phyloP scores from a whole-genome alignment of 1,284 basidiomycete species.

The Kwoniella shivajii region DNA sequence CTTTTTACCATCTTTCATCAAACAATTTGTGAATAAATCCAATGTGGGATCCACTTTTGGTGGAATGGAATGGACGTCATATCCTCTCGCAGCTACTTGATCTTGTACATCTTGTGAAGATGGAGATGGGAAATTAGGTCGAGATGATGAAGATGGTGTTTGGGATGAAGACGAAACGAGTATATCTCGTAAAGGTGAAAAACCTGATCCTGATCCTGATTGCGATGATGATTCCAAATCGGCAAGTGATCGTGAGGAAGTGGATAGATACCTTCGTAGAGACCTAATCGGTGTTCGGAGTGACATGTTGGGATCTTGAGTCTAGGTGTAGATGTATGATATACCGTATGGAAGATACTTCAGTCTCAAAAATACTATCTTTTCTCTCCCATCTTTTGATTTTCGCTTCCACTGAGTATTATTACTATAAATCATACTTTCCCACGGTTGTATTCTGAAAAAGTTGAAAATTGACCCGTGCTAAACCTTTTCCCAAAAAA shows the following conservation, averaged over 20 bases:
- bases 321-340: conserved; percentile 1
- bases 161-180: conserved; percentile 8
- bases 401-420: too few species aligned
- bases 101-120: conserved; percentile 5
- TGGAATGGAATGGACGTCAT: conserved; percentile 58
- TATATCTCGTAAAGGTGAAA: conserved; percentile 13
- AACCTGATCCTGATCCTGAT: conserved; percentile 10
- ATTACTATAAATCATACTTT: background rate
- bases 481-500: background rate
- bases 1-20: conserved; percentile 71
- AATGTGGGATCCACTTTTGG: conserved; percentile 75
- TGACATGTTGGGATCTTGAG: conserved; percentile 14
- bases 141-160: conserved; percentile 8
- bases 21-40: conserved; percentile 66
- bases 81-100: conserved; percentile 27
- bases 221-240: background rate
- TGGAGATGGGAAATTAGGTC: conserved; percentile 3
- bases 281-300: conserved; percentile 16
- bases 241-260: background rate
- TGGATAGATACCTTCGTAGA: conserved; percentile 1
- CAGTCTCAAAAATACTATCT: too few species aligned
- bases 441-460: background rate
- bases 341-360: too few species aligned
- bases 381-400: too few species aligned
- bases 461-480: conserved; percentile 2